Conservation (phyloP, 228 moss, liverwort and hornwort species). For the Sphagnum magellanicum region DNA sequence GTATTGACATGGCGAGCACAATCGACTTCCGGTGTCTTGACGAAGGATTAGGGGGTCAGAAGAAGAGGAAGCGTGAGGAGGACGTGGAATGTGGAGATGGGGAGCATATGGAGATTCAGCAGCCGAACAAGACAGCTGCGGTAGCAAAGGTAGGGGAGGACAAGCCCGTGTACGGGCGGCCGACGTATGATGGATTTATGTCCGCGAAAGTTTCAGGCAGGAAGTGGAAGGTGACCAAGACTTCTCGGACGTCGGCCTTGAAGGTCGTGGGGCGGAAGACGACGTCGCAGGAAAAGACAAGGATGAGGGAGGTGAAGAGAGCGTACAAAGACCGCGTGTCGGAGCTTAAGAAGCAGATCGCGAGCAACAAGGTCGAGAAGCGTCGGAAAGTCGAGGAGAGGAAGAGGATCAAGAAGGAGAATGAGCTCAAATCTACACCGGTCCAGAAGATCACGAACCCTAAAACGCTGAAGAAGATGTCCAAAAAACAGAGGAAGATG, state of each 20-base stretch:
- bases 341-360: conserved; percentile 88
- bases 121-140: conserved; percentile 59
- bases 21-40: conserved; percentile 89
- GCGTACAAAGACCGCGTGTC: conserved; percentile 76
- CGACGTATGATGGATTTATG: conserved; percentile 74
- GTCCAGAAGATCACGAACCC: conserved; percentile 91
- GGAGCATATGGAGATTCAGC: conserved; percentile 39
- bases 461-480: conserved; percentile 95
- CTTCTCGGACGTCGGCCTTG: conserved; percentile 58
- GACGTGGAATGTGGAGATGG: conserved; percentile 31
- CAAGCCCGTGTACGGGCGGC: conserved; percentile 60
- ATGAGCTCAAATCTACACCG: conserved; percentile 63
- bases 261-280: conserved; percentile 67
- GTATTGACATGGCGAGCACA: conserved; percentile 29
- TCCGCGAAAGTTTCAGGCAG: conserved; percentile 89
- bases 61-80: conserved; percentile 62
- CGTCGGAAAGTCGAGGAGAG: conserved; percentile 66
- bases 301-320: conserved; percentile 67
- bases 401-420: conserved; percentile 81
- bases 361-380: conserved; percentile 73
- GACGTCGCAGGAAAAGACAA: conserved; percentile 71
- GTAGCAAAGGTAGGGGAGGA: conserved; percentile 49
- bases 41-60: conserved; percentile 88
- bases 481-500: conserved; percentile 86
- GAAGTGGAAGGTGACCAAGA: conserved; percentile 82